Conservation (phyloP, 805 yeast species). For the Ogataea henricii region DNA sequence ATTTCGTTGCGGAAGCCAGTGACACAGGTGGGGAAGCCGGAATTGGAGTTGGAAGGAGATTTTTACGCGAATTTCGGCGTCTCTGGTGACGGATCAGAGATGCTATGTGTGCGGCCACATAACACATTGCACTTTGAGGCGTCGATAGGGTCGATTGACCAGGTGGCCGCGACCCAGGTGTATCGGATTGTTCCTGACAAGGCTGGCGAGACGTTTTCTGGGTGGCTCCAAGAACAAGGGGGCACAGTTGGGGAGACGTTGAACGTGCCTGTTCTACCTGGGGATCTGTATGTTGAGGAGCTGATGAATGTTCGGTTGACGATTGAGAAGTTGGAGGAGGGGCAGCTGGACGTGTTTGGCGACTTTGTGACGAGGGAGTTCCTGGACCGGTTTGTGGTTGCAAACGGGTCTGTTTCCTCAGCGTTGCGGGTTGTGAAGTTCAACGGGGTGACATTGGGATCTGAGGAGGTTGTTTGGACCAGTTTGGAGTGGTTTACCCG, state of each 20-base stretch:
- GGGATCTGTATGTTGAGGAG: constrained; percentile 43
- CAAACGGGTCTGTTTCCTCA: neutral
- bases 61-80: constrained; percentile 37
- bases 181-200: constrained; percentile 12
- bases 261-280: constrained; percentile 13
- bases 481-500: constrained; percentile 14
- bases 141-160: constrained; percentile 18
- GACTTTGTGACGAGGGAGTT: constrained; percentile 32
- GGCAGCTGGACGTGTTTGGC: constrained; percentile 44
- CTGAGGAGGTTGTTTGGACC: constrained; percentile 28
- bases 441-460: constrained; percentile 25
- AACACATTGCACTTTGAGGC: constrained; percentile 17
- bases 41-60: constrained; percentile 33
- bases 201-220: neutral
- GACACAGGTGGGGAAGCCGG: constrained; percentile 30
- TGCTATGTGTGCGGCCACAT: constrained; percentile 7
- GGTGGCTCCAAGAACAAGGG: constrained; percentile 9
- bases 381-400: neutral
- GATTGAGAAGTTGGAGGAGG: constrained; percentile 47
- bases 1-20: constrained; percentile 46
- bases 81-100: constrained; percentile 1
- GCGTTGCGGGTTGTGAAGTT: constrained; percentile 27
- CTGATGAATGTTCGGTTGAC: constrained; percentile 45
- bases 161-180: constrained; percentile 7
- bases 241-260: neutral